Percentiles rank a stretch among this genome's conserved stretches.
Evolutionary conservation across 2,329 filamentous ascomycete species (phyloP).

Genomic region (Fusarium marasasianum): DNA sequence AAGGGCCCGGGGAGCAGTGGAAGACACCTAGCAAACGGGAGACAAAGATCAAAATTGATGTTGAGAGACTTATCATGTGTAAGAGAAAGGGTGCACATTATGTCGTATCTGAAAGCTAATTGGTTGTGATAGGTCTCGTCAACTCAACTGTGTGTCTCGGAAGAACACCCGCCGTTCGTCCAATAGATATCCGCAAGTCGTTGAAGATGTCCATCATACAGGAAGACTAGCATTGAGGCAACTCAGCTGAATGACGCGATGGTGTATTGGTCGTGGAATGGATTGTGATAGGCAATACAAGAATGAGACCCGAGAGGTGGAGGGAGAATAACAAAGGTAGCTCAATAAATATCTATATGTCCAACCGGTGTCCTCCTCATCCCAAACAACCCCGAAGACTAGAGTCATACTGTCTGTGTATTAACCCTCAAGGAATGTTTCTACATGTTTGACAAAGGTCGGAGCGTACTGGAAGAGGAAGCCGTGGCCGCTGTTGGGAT

Average conservation of each 20-base stretch:
- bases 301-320: rapidly evolving
- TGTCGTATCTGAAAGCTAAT: rapidly evolving
- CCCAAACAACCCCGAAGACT: rapidly evolving
- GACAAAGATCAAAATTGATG: background rate
- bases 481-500: conserved; percentile 5
- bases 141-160: conserved; percentile 4
- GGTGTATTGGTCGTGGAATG: rapidly evolving
- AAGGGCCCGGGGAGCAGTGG: background rate
- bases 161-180: background rate
- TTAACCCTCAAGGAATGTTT: background rate
- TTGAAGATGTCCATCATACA: background rate
- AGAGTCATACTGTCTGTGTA: rapidly evolving
- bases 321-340: background rate
- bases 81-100: rapidly evolving
- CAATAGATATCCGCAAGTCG: background rate
- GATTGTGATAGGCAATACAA: rapidly evolving
- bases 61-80: background rate
- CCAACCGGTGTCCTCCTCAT: rapidly evolving
- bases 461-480: conserved; percentile 10
- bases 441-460: background rate
- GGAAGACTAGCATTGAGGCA: background rate
- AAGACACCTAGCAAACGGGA: background rate
- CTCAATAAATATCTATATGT: background rate
- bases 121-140: background rate
- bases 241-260: rapidly evolving